Base-by-base conservation (phyloP, 805 yeast species). In the Blastobotrys robertii region DNA sequence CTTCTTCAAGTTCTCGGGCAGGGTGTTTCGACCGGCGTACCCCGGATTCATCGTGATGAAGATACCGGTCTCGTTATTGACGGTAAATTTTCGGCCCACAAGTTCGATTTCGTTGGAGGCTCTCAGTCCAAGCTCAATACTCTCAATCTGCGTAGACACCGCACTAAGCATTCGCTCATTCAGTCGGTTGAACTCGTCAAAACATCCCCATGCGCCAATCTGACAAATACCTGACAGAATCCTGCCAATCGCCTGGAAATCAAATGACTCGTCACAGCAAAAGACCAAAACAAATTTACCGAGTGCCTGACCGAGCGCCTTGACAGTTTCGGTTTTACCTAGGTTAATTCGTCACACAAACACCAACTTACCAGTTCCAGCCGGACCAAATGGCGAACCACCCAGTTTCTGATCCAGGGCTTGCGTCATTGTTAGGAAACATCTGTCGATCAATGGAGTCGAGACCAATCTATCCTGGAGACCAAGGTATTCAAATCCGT, bases 311-410 rank as follows among this genome's bases (percentile, higher is more conserved):
- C 92, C 96, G 28, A 88, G 65, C 0, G 94, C 84, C 57, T 90
- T 90, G 19, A 90, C 72, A 0, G 94, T 73, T 57, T 90, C 97
- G 0, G 97, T 90, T 57, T 90, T 90, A 38, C 40, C 39, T 42
- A 38, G 5, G 25, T 19, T 19, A 31, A 3, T 10, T 39, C 15
- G 42, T 25, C 8, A 8, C 19, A 38, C 13, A 31, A 5, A 10
- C n/a, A 22, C 7, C 11, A 8, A 22, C 46, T 32, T 44, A 50
- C 97, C 97, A 0, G 97, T 90, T 34, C 97, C 97, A 2, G 97
- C 96, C 1, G 97, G 97, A 0, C 97, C 97, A 60, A 82, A 78
- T 1, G 94, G 81, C 1, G 94, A 81, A 0, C 95, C 94, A n/a
- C 97, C 97, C 7, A 77, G 65, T 30, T 72, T 73, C 51, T 79